Evolutionary conservation across 345 rosid species (phyloP), one percentile per base, ranked within the genome.

Genomic region (Bruguiera gymnorhiza): DNA sequence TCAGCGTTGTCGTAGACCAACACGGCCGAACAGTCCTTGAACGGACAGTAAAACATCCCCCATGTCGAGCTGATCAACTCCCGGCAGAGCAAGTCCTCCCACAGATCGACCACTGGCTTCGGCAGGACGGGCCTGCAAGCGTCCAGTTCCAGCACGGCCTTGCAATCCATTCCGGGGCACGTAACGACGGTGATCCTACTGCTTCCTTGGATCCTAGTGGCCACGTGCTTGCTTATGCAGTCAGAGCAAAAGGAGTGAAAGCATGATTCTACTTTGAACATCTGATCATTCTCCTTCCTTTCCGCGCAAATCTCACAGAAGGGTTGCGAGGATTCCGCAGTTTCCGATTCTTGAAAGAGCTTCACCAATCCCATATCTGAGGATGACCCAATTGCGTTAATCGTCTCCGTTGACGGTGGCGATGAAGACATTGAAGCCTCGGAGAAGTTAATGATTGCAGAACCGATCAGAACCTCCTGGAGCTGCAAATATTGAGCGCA

Each of bases 31-130:
- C 97, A 90, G 63, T 90, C 89, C 83, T 76, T 87, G 71, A 78
- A 90, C 15, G 97, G 98, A 65, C 98, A 92, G 43, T 88, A 90
- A 59, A 73, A 68, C 30, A 73, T 86, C 58, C 76, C 75, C n/a
- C 67, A 63, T 1, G 61, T 55, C 64, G 5, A 43, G 19, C 63
- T 29, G 29, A 92, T 76, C 75, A 83, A 9, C 29, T 81, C 84
- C 73, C 76, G 80, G 52, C 90, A 80, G 31, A 82, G 68, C 1
- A 75, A 72, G 9, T 81, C 76, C 74, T 79, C 89, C 98, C 97
- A 92, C 3, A 71, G 70, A 59, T 79, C 86, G 68, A 85, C 50
- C 56, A 88, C 85, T 4, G 15, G 72, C 37, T 67, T 71, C 0
- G 93, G 80, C 27, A 93, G 80, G 50, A 85, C 48, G 8, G 75